Conservation (phyloP, 1,284 basidiomycete genomes). For the Sporisorium exsertum region DNA sequence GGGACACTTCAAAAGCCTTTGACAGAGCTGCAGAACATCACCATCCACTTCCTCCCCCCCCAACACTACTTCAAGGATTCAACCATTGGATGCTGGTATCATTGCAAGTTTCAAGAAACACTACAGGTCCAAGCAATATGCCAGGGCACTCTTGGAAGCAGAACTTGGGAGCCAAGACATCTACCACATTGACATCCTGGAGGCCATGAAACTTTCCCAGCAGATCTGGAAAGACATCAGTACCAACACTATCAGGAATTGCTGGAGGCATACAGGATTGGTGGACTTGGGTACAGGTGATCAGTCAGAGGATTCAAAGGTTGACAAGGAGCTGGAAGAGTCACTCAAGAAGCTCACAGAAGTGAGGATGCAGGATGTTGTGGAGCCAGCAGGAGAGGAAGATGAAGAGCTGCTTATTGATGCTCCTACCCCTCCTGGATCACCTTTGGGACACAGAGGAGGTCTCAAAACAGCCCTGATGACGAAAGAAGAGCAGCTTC, state of each 20-base stretch:
- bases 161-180: neutral
- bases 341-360: neutral
- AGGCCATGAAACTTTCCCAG: neutral
- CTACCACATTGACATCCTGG: neutral
- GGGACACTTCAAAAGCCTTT: neutral
- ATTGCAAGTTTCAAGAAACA: neutral
- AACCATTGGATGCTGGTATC: conserved; percentile 1
- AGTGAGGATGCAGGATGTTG: neutral
- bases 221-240: neutral
- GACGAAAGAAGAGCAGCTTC: too few relatives aligned
- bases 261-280: neutral
- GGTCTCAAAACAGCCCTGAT: too few relatives aligned
- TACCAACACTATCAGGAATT: neutral
- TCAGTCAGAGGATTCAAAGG: neutral
- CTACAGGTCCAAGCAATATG: neutral
- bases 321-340: neutral
- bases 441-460: too few relatives aligned
- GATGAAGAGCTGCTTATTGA: neutral
- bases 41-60: neutral
- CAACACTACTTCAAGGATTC: neutral
- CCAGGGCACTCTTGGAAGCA: neutral
- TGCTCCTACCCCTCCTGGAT: too few relatives aligned
- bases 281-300: neutral
- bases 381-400: neutral
- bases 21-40: conserved; percentile 9